phyloP scores from a whole-genome alignment of 768 basidiomycete genomes.

The Neoboletus magnificus region DNA sequence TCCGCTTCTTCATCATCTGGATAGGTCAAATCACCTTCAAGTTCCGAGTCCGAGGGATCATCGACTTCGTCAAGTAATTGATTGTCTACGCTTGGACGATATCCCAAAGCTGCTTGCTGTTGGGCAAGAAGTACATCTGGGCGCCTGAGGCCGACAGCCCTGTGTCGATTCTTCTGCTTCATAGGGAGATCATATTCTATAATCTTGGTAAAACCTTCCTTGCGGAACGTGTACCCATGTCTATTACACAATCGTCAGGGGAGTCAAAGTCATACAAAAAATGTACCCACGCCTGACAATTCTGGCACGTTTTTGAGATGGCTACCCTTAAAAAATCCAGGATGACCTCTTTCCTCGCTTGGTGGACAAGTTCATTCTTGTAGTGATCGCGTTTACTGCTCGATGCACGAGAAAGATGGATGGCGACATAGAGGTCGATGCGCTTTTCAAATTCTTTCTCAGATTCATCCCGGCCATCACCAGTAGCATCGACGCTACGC shows the following conservation, averaged over 20 bases:
- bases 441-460: constrained; percentile 58
- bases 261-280: neutral
- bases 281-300: constrained; percentile 78
- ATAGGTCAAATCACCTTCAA: constrained; percentile 43
- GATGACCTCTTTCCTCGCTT: constrained; percentile 80
- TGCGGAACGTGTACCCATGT: constrained; percentile 81
- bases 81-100: constrained; percentile 24
- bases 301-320: constrained; percentile 71
- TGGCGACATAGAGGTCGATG: constrained; percentile 61
- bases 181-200: constrained; percentile 86
- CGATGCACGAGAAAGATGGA: constrained; percentile 42
- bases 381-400: constrained; percentile 74
- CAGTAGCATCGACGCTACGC: constrained; percentile 30
- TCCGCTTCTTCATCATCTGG: constrained; percentile 53
- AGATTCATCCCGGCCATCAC: constrained; percentile 52
- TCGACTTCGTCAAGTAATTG: constrained; percentile 41
- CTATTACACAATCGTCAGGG: constrained; percentile 38
- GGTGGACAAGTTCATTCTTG: constrained; percentile 86
- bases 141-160: constrained; percentile 53
- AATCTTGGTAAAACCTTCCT: constrained; percentile 91
- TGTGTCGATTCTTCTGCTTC: constrained; percentile 69
- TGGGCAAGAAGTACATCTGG: constrained; percentile 71
- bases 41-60: constrained; percentile 49
- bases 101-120: constrained; percentile 26
- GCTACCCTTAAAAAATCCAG: constrained; percentile 73